Percentiles rank a stretch among this genome's conserved stretches.
Conservation (phyloP, 495 filamentous ascomycete species). For the Articulospora tetracladia region DNA sequence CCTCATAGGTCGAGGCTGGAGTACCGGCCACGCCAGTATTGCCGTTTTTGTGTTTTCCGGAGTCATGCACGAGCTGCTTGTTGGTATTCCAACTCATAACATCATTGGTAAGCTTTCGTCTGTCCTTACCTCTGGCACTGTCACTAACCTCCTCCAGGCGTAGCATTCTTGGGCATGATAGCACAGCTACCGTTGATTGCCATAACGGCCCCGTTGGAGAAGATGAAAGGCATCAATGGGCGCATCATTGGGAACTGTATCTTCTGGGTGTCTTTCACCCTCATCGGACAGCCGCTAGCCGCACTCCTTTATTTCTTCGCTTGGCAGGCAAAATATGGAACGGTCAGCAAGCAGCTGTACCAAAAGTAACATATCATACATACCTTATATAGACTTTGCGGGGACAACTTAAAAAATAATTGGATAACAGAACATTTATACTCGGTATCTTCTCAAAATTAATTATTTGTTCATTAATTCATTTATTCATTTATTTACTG, state of each 20-base stretch:
- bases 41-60: constrained; percentile 84
- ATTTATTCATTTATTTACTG: not conserved
- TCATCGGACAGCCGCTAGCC: constrained; percentile 89
- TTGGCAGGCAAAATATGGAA: constrained; percentile 97
- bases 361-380: not conserved
- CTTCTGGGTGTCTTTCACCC: constrained; percentile 93
- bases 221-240: constrained; percentile 67
- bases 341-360: constrained; percentile 34
- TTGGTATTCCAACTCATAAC: constrained; percentile 94
- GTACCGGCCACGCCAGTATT: constrained; percentile 58
- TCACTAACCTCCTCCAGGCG: constrained; percentile 30
- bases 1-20: constrained; percentile 77
- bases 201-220: constrained; percentile 74
- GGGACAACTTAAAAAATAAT: too few relatives aligned
- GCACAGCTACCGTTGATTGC: constrained; percentile 83
- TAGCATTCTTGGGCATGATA: constrained; percentile 92
- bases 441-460: not conserved
- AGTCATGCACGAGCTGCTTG: constrained; percentile 84
- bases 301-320: constrained; percentile 93
- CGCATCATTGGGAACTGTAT: constrained; percentile 83
- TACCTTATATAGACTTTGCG: too few relatives aligned
- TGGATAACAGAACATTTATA: not conserved
- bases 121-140: not conserved
- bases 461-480: not conserved
- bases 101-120: constrained; percentile 58